Evolutionary conservation across 129 eudicot genomes (phyloP), one percentile per base, ranked within the genome.

Genomic region (Flaveria linearis): DNA sequence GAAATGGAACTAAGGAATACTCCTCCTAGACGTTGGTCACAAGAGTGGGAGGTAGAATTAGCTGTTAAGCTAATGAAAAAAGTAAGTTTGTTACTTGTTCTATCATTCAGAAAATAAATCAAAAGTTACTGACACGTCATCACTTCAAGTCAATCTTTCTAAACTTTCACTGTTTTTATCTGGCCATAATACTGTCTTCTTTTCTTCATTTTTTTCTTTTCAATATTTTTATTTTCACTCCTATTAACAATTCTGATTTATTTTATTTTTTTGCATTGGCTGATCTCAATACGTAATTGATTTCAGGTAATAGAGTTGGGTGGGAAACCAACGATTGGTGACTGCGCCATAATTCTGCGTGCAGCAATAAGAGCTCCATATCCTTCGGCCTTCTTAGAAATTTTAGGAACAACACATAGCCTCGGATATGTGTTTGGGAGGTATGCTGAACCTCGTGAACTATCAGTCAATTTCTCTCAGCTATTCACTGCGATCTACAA

Each of bases 11-110:
- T 87, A 52, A 86, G 91, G 83, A 88, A 91, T 71, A 91, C 80
- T 53, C 85, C 86, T 70, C 98, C 97, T 58, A 80, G 79, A 69
- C 87, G 91, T 55, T 94, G 98, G 98, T 91, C 97, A 20, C 98
- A 91, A 78, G 93, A 94, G 80, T 91, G 98, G 98, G 98, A 94
- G 83, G 98, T 94, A 55, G 98, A 94, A 78, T 78, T 94, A 83
- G 98, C 96, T 4, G 76, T 89, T 51, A 94, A 94, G 84, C 45
- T 94, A 65, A 94, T 91, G 98, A 72, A 73, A 5, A 90, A 90
- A 86, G 98, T 89, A 88, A 28, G 81, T 68, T 45, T 63, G 42
- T 25, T 25, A 26, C 10, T 15, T 15, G 4, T 28, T 15, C 43
- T 30, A 15, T 63, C 41, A 30, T 61, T 13, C 10, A 4, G 12